Evolutionary conservation across 371 early-diverging fungal genomes (phyloP), one percentile per base, ranked within the genome.

Genomic region (Nematocida sp.): DNA sequence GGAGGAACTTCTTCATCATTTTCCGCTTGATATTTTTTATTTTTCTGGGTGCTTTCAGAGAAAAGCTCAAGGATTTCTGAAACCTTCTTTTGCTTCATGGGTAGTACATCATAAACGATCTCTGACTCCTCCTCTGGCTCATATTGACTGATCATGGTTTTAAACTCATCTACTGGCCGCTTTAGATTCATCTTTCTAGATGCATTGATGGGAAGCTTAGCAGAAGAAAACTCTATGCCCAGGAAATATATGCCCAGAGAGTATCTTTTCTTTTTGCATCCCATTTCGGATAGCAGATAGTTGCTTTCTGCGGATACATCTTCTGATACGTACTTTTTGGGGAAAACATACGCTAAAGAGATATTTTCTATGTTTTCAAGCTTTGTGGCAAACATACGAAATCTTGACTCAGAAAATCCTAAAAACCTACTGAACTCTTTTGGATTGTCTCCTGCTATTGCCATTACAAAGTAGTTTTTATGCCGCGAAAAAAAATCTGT

Each of bases 361-460:
- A 98, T 78, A 69, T 87, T 84, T 2, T 92, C 92, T 0, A 90
- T 85, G 11, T 80, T 75, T 78, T 99, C 97, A 32, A 99, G 82
- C 79, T 90, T 91, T 60, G 86, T 82, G 0, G 93, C 88, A 5
- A 94, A 86, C 56, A 91, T 90, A 75, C 99, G 89, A 33, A 99
- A 81, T 60, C 89, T 87, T 3, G 94, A 91, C 79, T 97, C 95
- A 0, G 95, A 90, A 77, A 91, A 86, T 51, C 97, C 97, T 39
- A 89, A 85, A 88, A 89, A 89, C 67, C 40, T 64, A 20, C 49
- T 28, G 51, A 82, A 78, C 50, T 76, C 65, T 49, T 71, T 57
- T 23, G 53, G 35, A 32, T 42, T 54, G 53, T 28, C 55, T 2
- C 63, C 78, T 25, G 63, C 47, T 9, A 54, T 89, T 51, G 91